A percentile compares a stretch with the other conserved stretches of the same genome.
phyloP scores from a whole-genome alignment of 306 rosid genomes.

The Castanopsis chinensis region DNA sequence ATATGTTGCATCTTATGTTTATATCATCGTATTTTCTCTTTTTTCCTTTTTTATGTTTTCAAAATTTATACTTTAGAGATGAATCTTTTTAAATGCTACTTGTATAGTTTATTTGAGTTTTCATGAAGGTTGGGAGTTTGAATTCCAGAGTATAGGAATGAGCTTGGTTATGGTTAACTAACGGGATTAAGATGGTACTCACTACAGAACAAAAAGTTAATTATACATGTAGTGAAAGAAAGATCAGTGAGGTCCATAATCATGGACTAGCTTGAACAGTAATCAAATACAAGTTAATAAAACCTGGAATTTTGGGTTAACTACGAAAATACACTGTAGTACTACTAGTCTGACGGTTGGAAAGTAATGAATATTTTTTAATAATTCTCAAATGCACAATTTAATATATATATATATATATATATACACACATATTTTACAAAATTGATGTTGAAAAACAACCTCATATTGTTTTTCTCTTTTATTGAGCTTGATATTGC shows the following conservation, averaged over 20 bases:
- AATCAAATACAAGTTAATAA: neutral
- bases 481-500: conserved; percentile 9
- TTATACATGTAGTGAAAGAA: neutral
- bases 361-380: neutral
- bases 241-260: neutral
- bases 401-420: no score
- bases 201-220: neutral
- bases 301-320: neutral
- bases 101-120: neutral
- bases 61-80: neutral
- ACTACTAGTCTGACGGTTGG: neutral
- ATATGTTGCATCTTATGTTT: neutral
- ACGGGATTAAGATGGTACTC: neutral
- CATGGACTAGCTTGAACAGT: neutral
- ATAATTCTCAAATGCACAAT: neutral
- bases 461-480: neutral
- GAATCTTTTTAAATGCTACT: neutral
- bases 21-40: neutral
- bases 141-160: neutral
- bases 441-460: neutral
- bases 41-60: neutral
- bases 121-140: neutral
- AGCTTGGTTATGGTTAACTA: neutral
- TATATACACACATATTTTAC: no score
- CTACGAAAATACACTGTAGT: neutral